A percentile compares a stretch with the other conserved stretches of the same genome.
These are phyloP conservation scores for Trichosporon sp. DNA, from an alignment of 1,284 basidiomycete genomes.

Conservation along the genomic window DNA sequence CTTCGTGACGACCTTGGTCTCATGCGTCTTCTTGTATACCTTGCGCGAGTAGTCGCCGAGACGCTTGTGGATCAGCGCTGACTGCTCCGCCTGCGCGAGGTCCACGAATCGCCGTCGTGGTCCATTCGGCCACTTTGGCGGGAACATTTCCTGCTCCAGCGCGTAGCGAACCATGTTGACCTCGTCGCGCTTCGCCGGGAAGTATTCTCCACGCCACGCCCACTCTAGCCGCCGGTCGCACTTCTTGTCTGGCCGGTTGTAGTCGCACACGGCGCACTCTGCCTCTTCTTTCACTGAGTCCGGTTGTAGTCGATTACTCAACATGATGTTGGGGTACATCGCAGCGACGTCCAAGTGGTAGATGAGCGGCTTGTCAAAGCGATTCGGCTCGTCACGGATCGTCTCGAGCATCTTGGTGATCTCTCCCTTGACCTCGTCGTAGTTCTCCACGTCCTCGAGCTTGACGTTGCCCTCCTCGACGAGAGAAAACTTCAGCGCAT, in stretches of 20 bases:
- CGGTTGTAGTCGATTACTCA: slow-evolving; percentile 96
- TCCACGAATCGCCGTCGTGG: slow-evolving; percentile 79
- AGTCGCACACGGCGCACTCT: slow-evolving; percentile 96
- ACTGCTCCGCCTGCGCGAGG: slow-evolving; percentile 79
- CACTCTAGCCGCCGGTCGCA: slow-evolving; percentile 93
- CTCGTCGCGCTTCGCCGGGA: slow-evolving; percentile 95
- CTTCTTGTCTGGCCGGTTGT: slow-evolving; percentile 89
- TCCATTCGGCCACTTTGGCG: slow-evolving; percentile 66
- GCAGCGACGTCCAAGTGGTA: slow-evolving; percentile 99
- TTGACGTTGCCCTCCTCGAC: slow-evolving; percentile 77
- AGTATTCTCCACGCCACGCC: slow-evolving; percentile 99
- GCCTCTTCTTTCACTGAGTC: slow-evolving; percentile 97
- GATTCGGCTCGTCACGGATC: slow-evolving; percentile 85
- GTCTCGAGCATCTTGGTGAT: slow-evolving; percentile 75
- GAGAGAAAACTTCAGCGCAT: slow-evolving; percentile 83
- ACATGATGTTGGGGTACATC: slow-evolving; percentile 99
- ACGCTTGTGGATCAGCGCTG: slow-evolving; percentile 88
- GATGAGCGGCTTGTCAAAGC: slow-evolving; percentile 87
- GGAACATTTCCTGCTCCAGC: slow-evolving; percentile 89
- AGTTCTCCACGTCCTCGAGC: slow-evolving; percentile 86
- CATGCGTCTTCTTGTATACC: slow-evolving; percentile 99
- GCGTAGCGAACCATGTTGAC: slow-evolving; percentile 99
- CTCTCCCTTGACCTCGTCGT: slow-evolving; percentile 80
- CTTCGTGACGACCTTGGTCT: slow-evolving; percentile 90
- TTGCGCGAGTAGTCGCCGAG: slow-evolving; percentile 97